Evolutionary conservation across 192 early-diverging fungal genomes (phyloP).

Genomic region (Gorgonomyces haynaldii): DNA sequence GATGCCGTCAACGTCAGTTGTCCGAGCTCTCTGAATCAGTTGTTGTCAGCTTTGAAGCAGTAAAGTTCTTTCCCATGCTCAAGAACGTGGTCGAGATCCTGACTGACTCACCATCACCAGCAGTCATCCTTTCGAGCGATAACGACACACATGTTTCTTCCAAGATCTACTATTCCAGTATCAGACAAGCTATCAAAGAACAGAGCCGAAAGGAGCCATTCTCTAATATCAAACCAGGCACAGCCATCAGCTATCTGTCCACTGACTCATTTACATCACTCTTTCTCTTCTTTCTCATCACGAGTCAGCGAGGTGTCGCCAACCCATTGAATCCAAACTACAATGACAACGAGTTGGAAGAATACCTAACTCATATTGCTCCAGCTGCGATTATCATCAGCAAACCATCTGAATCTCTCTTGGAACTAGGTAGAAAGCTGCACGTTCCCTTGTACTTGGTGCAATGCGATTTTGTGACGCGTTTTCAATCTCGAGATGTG

Average conservation of each 20-base stretch:
- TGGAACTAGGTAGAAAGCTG: too few relatives aligned
- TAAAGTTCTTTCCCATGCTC: too few relatives aligned
- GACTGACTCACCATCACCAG: slow-evolving; percentile 20
- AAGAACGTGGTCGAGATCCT: slow-evolving; percentile 23
- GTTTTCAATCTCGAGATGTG: too few relatives aligned
- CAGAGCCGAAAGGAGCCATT: slow-evolving; percentile 11
- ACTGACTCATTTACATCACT: too few relatives aligned
- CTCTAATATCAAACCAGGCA: slow-evolving; percentile 10
- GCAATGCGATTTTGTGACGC: too few relatives aligned
- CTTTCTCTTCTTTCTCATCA: slow-evolving; percentile 57
- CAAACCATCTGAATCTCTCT: too few relatives aligned
- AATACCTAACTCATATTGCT: slow-evolving; percentile 63
- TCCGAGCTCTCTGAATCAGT: too few relatives aligned
- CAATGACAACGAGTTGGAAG: slow-evolving; percentile 59
- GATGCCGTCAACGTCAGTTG: too few relatives aligned
- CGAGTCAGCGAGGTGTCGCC: slow-evolving; percentile 45
- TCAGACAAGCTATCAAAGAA: slow-evolving; percentile 6
- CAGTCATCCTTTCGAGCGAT: slow-evolving; percentile 15
- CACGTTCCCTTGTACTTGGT: too few relatives aligned
- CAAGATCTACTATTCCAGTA: slow-evolving; percentile 20
- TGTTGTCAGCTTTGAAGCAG: too few relatives aligned
- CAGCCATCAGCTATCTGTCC: slow-evolving; percentile 11
- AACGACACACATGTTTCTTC: too few relatives aligned
- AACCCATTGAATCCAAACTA: slow-evolving; percentile 64
- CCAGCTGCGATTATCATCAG: slow-evolving; percentile 53